phyloP scores from a whole-genome alignment of 257 asterid species.

The Nicotiana knightiana region DNA sequence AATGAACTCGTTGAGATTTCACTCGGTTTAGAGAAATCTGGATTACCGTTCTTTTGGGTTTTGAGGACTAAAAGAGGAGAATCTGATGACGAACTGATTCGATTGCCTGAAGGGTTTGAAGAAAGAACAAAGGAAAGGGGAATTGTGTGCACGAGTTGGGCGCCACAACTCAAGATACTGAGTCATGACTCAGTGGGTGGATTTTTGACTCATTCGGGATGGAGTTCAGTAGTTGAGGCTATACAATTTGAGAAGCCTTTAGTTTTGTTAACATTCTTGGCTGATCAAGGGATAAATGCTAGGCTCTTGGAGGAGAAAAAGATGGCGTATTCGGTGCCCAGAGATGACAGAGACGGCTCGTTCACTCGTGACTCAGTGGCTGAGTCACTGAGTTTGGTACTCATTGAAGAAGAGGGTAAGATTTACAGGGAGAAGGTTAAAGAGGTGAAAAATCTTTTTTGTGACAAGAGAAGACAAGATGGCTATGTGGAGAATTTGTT shows the following conservation, averaged over 20 bases:
- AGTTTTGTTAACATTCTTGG: slow-evolving; percentile 20
- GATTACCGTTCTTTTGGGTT: slow-evolving; percentile 28
- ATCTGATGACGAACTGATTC: background rate
- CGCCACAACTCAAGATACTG: slow-evolving; percentile 26
- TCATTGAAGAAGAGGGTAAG: slow-evolving; percentile 7
- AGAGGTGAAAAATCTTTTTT: background rate
- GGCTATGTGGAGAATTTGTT: slow-evolving; percentile 10
- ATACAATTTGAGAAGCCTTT: slow-evolving; percentile 18
- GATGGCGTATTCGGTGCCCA: slow-evolving; percentile 10
- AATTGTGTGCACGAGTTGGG: slow-evolving; percentile 27
- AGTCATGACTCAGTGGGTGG: slow-evolving; percentile 33
- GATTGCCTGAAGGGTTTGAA: slow-evolving; percentile 21
- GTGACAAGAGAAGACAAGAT: background rate
- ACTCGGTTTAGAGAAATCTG: slow-evolving; percentile 22
- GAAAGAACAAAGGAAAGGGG: slow-evolving; percentile 25
- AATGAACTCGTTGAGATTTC: slow-evolving; percentile 28
- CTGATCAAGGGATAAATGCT: slow-evolving; percentile 32
- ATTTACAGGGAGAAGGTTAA: slow-evolving; percentile 8
- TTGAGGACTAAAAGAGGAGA: slow-evolving; percentile 4
- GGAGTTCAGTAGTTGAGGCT: slow-evolving; percentile 30
- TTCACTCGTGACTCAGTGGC: slow-evolving; percentile 15
- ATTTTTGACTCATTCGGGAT: slow-evolving; percentile 32
- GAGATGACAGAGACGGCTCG: slow-evolving; percentile 15
- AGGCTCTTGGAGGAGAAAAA: slow-evolving; percentile 18
- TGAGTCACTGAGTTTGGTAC: slow-evolving; percentile 8